Evolutionary conservation across 140 eudicot species (phyloP).

Genomic region (Erigeron philadelphicus): DNA sequence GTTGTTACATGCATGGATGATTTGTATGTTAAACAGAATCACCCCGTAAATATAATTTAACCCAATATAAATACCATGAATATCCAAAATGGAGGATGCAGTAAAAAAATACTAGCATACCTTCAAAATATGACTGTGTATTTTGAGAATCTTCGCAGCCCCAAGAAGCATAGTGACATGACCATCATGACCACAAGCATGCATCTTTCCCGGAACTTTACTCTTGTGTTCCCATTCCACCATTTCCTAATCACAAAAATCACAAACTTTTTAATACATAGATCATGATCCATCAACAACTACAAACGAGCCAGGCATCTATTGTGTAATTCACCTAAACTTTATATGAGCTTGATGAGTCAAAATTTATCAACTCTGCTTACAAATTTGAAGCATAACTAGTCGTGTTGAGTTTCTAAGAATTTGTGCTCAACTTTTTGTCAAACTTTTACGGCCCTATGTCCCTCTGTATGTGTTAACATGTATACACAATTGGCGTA

Average conservation of each 20-base stretch:
- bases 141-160: constrained; percentile 51
- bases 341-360: neutral
- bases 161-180: constrained; percentile 61
- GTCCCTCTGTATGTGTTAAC: neutral
- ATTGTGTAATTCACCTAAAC: neutral
- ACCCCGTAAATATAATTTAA: too few relatives aligned
- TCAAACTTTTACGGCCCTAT: neutral
- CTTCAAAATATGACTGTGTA: constrained; percentile 32
- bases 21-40: too few relatives aligned
- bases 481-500: neutral
- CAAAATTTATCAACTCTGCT: neutral
- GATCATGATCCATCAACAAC: neutral
- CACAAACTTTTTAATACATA: neutral
- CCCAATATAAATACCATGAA: too few relatives aligned
- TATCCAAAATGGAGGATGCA: too few relatives aligned
- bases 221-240: constrained; percentile 60
- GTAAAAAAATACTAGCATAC: constrained; percentile 17
- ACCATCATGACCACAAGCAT: constrained; percentile 59
- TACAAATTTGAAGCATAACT: neutral
- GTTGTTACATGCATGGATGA: too few relatives aligned
- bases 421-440: neutral
- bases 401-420: too few relatives aligned
- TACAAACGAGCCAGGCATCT: neutral
- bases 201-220: constrained; percentile 52
- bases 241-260: constrained; percentile 34